These are phyloP conservation scores for Cyberlindnera suaveolens DNA, from an alignment of 805 yeast genomes.

Conservation along the genomic window DNA sequence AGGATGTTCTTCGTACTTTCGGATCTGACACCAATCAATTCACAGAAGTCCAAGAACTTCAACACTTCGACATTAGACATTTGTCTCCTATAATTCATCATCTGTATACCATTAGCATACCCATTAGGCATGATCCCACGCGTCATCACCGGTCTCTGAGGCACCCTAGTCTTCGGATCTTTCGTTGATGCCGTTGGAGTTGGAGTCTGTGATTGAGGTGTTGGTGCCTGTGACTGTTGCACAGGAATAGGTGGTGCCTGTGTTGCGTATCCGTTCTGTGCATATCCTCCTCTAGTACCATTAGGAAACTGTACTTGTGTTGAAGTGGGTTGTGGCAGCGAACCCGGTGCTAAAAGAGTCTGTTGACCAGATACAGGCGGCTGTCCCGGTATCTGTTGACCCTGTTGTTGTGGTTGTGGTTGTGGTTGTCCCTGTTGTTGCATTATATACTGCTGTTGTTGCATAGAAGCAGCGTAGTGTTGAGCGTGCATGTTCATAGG, in stretches of 20 bases:
- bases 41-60: slow-evolving; percentile 44
- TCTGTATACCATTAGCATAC: slow-evolving; percentile 6
- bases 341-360: no score
- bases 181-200: slow-evolving; percentile 5
- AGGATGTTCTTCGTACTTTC: slow-evolving; percentile 38
- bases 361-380: no score
- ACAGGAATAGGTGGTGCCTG: no score
- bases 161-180: no score
- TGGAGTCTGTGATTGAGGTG: slow-evolving; percentile 9
- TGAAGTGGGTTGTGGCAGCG: no score
- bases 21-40: slow-evolving; percentile 35
- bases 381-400: slow-evolving; percentile 7
- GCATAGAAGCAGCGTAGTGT: background rate
- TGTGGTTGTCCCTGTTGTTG: slow-evolving; percentile 3
- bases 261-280: no score
- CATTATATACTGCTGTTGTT: slow-evolving; percentile 7
- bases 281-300: no score
- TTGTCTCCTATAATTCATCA: slow-evolving; percentile 29
- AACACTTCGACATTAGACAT: slow-evolving; percentile 46
- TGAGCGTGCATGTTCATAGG: no score
- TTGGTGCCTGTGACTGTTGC: slow-evolving; percentile 8
- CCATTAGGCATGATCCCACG: slow-evolving; percentile 5
- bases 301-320: no score
- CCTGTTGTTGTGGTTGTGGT: slow-evolving; percentile 7
- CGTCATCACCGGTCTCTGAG: slow-evolving; percentile 1